A percentile compares a stretch with the other conserved stretches of the same genome.
Conservation (phyloP, 495 filamentous ascomycete genomes). For the Podospora appendiculata region DNA sequence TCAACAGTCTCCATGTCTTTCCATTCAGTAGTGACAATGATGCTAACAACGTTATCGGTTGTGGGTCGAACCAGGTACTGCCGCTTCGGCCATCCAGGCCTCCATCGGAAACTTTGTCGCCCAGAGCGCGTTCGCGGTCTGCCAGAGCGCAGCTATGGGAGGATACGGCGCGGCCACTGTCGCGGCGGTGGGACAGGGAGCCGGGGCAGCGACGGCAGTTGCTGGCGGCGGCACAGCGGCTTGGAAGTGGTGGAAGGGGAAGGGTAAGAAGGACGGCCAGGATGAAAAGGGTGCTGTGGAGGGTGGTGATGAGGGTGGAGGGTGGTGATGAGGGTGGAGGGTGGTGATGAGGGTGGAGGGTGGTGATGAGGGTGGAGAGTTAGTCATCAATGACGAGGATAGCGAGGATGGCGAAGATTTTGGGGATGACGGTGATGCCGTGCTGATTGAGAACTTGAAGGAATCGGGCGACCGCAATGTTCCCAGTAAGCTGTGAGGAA, state of each 20-base stretch:
- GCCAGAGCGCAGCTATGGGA: slow-evolving; percentile 13
- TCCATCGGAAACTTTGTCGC: slow-evolving; percentile 9
- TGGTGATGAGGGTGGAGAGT: neutral
- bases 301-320: neutral
- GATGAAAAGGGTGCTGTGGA: neutral
- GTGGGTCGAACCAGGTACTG: slow-evolving; percentile 2
- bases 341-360: neutral
- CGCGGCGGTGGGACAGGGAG: neutral
- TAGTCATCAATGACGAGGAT: neutral
- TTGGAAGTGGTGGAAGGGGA: no score
- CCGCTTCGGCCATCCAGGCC: slow-evolving; percentile 8
- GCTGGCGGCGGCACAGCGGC: neutral
- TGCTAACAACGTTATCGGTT: no score
- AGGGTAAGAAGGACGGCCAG: no score
- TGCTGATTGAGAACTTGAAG: neutral
- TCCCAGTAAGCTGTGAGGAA: no score
- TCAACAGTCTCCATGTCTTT: neutral
- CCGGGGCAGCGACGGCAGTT: neutral
- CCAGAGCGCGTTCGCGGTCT: slow-evolving; percentile 8
- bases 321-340: neutral
- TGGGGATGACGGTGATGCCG: neutral
- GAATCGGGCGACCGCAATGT: no score
- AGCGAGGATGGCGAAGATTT: neutral
- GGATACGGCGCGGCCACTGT: slow-evolving; percentile 4
- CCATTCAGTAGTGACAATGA: no score